Evolutionary conservation across 2,329 filamentous ascomycete species (phyloP).

Genomic region (Aspergillus neoniger): DNA sequence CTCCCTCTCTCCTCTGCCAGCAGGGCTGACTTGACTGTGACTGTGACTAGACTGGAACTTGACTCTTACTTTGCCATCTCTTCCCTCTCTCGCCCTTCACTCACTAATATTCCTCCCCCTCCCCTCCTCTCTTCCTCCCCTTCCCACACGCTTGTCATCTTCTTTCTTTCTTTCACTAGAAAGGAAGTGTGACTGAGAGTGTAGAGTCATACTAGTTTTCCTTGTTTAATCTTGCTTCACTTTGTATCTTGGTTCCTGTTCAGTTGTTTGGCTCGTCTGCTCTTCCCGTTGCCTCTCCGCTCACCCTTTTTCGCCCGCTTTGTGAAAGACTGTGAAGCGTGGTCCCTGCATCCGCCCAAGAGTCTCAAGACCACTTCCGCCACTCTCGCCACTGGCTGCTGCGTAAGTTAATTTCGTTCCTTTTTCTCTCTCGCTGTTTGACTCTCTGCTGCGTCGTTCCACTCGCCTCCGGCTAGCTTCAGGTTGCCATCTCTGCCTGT

Average conservation of each 20-base stretch:
- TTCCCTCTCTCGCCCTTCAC: slow-evolving; percentile 1
- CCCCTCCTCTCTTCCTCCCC: too few species aligned
- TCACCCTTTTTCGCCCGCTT: slow-evolving; percentile 9
- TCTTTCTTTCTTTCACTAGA: slow-evolving; percentile 4
- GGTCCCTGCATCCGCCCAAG: slow-evolving; percentile 25
- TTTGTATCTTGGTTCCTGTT: neutral
- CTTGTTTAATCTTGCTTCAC: neutral
- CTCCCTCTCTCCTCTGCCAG: slow-evolving; percentile 2
- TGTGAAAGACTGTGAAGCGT: slow-evolving; percentile 12
- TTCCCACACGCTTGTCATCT: neutral
- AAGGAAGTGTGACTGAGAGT: slow-evolving; percentile 6
- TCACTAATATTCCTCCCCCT: too few species aligned
- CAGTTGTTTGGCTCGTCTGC: neutral
- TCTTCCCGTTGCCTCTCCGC: slow-evolving; percentile 5
- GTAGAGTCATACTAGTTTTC: neutral
- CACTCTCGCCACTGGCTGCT: slow-evolving; percentile 23
- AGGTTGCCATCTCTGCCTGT: slow-evolving; percentile 17
- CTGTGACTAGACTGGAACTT: slow-evolving; percentile 1
- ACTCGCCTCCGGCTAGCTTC: slow-evolving; percentile 2
- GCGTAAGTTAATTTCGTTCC: slow-evolving; percentile 20
- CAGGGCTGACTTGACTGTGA: slow-evolving; percentile 10
- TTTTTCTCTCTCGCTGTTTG: slow-evolving; percentile 9
- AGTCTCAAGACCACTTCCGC: slow-evolving; percentile 15
- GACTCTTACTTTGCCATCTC: neutral
- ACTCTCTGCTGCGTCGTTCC: slow-evolving; percentile 4